Evolutionary conservation across 2,329 filamentous ascomycete genomes (phyloP), one percentile per base, ranked within the genome.

Genomic region (Aquanectria penicillioides): DNA sequence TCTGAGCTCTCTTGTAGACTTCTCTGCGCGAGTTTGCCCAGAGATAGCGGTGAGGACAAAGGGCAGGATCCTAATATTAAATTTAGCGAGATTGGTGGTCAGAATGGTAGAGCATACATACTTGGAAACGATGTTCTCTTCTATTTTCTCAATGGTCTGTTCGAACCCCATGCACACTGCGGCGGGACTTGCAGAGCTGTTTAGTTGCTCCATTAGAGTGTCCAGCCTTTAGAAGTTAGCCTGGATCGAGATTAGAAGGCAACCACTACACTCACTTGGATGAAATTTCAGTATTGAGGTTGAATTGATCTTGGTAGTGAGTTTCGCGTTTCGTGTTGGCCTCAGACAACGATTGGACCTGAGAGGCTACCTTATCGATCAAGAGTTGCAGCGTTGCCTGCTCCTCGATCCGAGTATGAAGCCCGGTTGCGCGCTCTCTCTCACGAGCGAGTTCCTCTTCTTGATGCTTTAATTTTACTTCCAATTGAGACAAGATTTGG

Each of bases 401-500:
- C 7, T 57, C 31, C 22, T 67, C 52, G 6, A 68, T 29, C 12
- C 60, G 64, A 5, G 26, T 38, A 11, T 46, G 54, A 5, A 72
- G 25, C 11, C 60, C 34, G 25, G 8, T 6, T 13, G 28, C 17
- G 13, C 54, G 25, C 47, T 61, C 5, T 47, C 46, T 34, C 38
- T 62, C 52, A 28, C 18, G 40, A 26, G 17, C 3, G 38, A 67
- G 60, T 5, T 66, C 56, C 10, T 37, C 52, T 25, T 71, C 58
- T 29, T 71, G 66, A 22, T 62, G 52, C 13, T 64, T 26, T 12
- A 69, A 13, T 18, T 60, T 68, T 10, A 37, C 46, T 31, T 66
- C 31, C 6, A 75, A 58, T 6, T 69, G 43, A 4, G 49, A 61
- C n/a, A 75, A 70, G 7, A 40, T 55, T 25, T 61, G 28, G 12